phyloP scores from a whole-genome alignment of 306 rosid species.

The Vicia sativa region DNA sequence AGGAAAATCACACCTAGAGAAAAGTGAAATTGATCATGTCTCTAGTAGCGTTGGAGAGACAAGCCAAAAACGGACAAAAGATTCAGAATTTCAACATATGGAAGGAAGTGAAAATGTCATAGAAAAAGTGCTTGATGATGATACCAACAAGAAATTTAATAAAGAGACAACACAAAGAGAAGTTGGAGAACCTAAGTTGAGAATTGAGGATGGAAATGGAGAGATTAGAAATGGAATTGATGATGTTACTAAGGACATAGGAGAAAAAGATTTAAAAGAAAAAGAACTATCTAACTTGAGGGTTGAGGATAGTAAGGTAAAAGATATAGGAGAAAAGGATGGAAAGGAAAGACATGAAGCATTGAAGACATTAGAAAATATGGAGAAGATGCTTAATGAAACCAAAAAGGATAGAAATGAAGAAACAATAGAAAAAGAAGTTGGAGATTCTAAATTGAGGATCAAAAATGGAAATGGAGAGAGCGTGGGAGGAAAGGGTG shows the following conservation, averaged over 20 bases:
- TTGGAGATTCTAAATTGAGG: conserved; percentile 26
- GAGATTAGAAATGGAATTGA: not conserved
- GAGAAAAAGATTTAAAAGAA: not conserved
- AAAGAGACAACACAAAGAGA: not conserved
- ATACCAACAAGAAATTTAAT: not conserved
- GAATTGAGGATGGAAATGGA: conserved; percentile 9
- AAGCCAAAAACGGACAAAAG: conserved; percentile 30
- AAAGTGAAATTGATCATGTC: conserved; percentile 27
- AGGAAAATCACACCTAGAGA: conserved; percentile 18
- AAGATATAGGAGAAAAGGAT: not conserved
- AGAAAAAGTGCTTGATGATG: conserved; percentile 11
- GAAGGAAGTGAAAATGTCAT: not conserved
- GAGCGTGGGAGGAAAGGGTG: conserved; percentile 1
- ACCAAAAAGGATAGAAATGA: conserved; percentile 11
- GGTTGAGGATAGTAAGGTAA: not conserved
- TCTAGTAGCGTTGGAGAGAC: conserved; percentile 31
- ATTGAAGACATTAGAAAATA: not conserved
- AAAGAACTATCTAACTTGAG: conserved; percentile 15
- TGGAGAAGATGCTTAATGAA: conserved; percentile 15
- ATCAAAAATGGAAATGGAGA: conserved; percentile 9
- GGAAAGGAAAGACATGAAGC: not conserved
- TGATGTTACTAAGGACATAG: not conserved
- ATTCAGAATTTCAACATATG: not conserved
- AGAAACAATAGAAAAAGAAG: conserved; percentile 11
- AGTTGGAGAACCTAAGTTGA: conserved; percentile 27